Conservation (phyloP, 2,329 filamentous ascomycete species). For the Chalaropsis thielavioides region DNA sequence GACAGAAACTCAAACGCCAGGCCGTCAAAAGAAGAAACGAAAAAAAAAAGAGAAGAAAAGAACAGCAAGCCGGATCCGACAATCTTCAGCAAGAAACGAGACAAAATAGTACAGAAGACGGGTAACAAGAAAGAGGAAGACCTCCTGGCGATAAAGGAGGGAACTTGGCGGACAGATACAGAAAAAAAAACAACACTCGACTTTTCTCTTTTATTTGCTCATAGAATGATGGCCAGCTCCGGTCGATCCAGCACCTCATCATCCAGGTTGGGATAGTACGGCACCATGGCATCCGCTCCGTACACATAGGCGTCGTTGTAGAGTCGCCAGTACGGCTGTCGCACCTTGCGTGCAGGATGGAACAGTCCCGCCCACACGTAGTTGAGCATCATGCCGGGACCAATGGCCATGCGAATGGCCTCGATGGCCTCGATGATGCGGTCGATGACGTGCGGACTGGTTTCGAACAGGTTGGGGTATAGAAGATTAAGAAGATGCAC, state of each 20-base stretch:
- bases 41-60: not conserved
- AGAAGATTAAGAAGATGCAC: constrained; percentile 90
- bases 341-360: constrained; percentile 89
- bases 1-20: constrained; percentile 7
- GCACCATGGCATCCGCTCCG: constrained; percentile 84
- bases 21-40: not conserved
- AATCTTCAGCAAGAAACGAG: not conserved
- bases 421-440: constrained; percentile 95
- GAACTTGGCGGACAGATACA: not conserved
- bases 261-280: constrained; percentile 80
- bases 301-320: constrained; percentile 98
- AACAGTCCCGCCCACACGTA: constrained; percentile 97
- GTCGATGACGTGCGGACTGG: constrained; percentile 94
- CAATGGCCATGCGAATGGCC: constrained; percentile 84
- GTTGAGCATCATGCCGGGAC: constrained; percentile 85
- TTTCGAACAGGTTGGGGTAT: constrained; percentile 95
- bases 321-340: constrained; percentile 86
- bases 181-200: constrained; percentile 15
- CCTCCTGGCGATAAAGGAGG: not conserved
- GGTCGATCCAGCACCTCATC: constrained; percentile 66
- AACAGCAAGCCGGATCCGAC: not conserved
- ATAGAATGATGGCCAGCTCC: constrained; percentile 74
- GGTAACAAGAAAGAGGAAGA: not conserved
- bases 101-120: not conserved
- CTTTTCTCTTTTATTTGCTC: constrained; percentile 23